Conservation (phyloP, 1,284 basidiomycete species). For the Leccinum glutinopallens region DNA sequence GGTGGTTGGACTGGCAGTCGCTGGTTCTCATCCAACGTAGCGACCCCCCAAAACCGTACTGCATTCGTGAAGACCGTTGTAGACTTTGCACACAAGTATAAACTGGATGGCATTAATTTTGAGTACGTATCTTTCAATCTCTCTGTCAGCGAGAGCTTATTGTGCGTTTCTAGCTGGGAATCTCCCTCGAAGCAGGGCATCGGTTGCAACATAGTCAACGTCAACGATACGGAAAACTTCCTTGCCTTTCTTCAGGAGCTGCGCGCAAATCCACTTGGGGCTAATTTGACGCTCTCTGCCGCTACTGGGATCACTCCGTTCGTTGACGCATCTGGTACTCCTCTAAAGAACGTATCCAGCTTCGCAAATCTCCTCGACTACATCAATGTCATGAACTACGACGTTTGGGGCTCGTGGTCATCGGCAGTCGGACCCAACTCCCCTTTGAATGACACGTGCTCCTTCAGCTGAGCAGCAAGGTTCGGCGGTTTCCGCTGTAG, state of each 20-base stretch:
- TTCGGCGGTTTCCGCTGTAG: conserved; percentile 64
- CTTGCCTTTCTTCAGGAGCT: conserved; percentile 53
- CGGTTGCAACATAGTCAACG: conserved; percentile 45
- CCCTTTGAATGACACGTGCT: conserved; percentile 62
- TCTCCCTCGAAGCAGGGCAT: conserved; percentile 52
- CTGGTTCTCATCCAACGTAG: conserved; percentile 1
- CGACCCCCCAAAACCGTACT: conserved; percentile 46
- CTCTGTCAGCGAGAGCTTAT: conserved; percentile 8
- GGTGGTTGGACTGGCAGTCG: background rate
- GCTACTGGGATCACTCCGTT: conserved; percentile 62
- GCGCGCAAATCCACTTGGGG: conserved; percentile 41
- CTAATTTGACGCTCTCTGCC: conserved; percentile 56
- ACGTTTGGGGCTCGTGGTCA: conserved; percentile 63
- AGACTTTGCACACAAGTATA: conserved; percentile 57
- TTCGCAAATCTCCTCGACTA: conserved; percentile 53
- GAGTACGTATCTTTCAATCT: conserved; percentile 19
- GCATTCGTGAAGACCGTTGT: conserved; percentile 51
- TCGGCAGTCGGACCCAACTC: conserved; percentile 63
- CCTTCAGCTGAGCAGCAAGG: conserved; percentile 54
- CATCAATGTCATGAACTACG: conserved; percentile 76
- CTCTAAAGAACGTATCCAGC: conserved; percentile 54
- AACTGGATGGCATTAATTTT: conserved; percentile 25
- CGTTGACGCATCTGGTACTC: conserved; percentile 49
- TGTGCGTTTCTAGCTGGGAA: conserved; percentile 43
- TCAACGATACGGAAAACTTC: conserved; percentile 45